These are phyloP conservation scores for Pilatotrama ljubarskyi DNA, from an alignment of 768 basidiomycete genomes.

Conservation along the genomic window DNA sequence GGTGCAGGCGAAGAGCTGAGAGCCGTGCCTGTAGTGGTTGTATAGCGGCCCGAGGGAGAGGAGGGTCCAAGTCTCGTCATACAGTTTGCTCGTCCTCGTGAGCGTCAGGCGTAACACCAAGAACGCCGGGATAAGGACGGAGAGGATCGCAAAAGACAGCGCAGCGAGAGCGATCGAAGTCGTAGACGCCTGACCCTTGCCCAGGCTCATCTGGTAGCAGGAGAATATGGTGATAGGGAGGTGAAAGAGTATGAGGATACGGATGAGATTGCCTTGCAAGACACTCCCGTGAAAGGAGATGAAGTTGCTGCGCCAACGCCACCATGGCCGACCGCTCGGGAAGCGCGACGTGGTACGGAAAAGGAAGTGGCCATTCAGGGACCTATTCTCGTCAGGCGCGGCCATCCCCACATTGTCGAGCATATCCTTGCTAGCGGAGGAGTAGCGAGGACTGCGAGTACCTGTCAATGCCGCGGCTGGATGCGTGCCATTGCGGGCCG, in stretches of 20 bases:
- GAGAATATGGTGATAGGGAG: conserved; percentile 93
- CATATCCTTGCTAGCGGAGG: conserved; percentile 52
- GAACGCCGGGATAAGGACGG: conserved; percentile 71
- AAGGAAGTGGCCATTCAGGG: conserved; percentile 44
- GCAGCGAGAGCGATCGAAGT: conserved; percentile 77
- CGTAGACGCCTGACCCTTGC: conserved; percentile 49
- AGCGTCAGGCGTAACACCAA: conserved; percentile 76
- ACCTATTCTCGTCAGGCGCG: conserved; percentile 49
- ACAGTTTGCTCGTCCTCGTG: conserved; percentile 86
- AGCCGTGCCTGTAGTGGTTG: conserved; percentile 90
- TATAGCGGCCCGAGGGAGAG: conserved; percentile 91
- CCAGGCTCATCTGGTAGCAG: conserved; percentile 77
- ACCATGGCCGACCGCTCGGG: conserved; percentile 39
- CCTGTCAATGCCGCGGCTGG: conserved; percentile 33
- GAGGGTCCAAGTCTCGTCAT: conserved; percentile 91
- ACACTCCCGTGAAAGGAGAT: conserved; percentile 81
- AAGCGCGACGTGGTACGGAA: conserved; percentile 41
- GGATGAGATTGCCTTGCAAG: conserved; percentile 87
- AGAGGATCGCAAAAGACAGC: conserved; percentile 78
- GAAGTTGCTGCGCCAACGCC: conserved; percentile 59
- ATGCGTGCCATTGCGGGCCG: conserved; percentile 24
- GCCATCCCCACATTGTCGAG: conserved; percentile 36
- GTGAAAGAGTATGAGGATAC: conserved; percentile 90
- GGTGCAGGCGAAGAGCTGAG: conserved; percentile 83
- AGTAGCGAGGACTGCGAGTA: conserved; percentile 44